Percentiles rank a stretch among this genome's conserved stretches.
Evolutionary conservation across 768 basidiomycete species (phyloP).

Genomic region (Strobilomyces echinocephalus): DNA sequence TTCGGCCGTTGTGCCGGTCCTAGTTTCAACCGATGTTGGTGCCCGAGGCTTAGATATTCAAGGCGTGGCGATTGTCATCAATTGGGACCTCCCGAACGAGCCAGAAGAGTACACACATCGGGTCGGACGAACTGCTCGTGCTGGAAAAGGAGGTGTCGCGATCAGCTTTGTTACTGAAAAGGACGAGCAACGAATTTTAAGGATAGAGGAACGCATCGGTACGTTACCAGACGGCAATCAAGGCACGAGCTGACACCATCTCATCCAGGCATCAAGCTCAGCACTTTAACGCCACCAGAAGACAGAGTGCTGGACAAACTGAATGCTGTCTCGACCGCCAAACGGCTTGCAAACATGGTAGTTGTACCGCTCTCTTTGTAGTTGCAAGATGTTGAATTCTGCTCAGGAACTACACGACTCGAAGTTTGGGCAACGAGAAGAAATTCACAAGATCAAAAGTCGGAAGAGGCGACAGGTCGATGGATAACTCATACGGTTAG

Average conservation of each 20-base stretch:
- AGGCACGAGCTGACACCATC: neutral
- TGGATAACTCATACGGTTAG: slow-evolving; percentile 11
- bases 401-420: slow-evolving; percentile 78
- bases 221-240: slow-evolving; percentile 27
- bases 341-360: slow-evolving; percentile 92
- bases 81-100: slow-evolving; percentile 91
- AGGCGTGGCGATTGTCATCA: slow-evolving; percentile 92
- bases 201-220: slow-evolving; percentile 86
- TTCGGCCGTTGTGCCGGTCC: slow-evolving; percentile 79
- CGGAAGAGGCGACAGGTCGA: slow-evolving; percentile 18
- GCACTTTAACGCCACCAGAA: slow-evolving; percentile 74
- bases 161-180: slow-evolving; percentile 93
- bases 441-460: slow-evolving; percentile 67
- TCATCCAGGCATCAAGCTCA: slow-evolving; percentile 62
- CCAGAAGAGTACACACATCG: slow-evolving; percentile 96
- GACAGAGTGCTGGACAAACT: slow-evolving; percentile 76
- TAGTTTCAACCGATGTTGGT: slow-evolving; percentile 94
- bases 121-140: slow-evolving; percentile 89
- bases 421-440: slow-evolving; percentile 84
- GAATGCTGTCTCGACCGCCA: slow-evolving; percentile 87
- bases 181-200: slow-evolving; percentile 79
- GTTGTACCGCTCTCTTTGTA: neutral
- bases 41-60: slow-evolving; percentile 94
- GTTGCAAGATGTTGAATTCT: slow-evolving; percentile 2
- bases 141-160: slow-evolving; percentile 83